Conservation (phyloP, 225 moss, liverwort and hornwort genomes). For the Anthoceros angustus region DNA sequence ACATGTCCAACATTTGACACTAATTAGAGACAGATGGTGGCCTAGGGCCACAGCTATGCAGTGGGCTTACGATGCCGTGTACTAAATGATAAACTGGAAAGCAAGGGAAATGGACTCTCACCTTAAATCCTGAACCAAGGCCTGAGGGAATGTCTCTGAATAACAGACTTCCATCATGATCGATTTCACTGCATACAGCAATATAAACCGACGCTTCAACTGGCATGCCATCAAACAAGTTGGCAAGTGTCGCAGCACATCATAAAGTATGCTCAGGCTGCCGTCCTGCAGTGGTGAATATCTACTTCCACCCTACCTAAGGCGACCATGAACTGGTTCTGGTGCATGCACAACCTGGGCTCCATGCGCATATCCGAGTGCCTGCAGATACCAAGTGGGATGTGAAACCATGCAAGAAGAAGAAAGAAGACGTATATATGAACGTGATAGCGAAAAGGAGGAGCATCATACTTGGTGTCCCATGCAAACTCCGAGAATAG, state of each 20-base stretch:
- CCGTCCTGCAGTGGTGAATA: background rate
- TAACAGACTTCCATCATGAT: slow-evolving; percentile 65
- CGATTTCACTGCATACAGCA: slow-evolving; percentile 65
- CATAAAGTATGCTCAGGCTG: background rate
- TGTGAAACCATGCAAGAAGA: slow-evolving; percentile 13
- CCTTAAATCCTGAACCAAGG: slow-evolving; percentile 73
- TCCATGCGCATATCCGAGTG: slow-evolving; percentile 78
- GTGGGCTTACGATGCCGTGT: background rate
- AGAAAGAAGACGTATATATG: background rate
- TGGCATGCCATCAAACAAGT: background rate
- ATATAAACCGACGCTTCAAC: too few relatives aligned
- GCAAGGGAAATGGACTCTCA: slow-evolving; percentile 9
- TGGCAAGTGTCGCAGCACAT: background rate
- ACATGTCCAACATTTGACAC: slow-evolving; percentile 10
- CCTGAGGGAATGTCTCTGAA: slow-evolving; percentile 79
- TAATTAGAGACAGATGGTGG: too few relatives aligned
- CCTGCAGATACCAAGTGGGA: slow-evolving; percentile 29
- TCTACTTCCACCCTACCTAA: slow-evolving; percentile 33
- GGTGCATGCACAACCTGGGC: slow-evolving; percentile 80
- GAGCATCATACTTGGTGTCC: slow-evolving; percentile 68
- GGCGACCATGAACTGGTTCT: slow-evolving; percentile 91
- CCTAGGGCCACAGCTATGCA: too few relatives aligned
- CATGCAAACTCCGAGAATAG: slow-evolving; percentile 87
- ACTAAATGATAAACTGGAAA: background rate
- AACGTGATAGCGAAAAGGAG: background rate